Percentiles rank a stretch among this genome's conserved stretches.
Evolutionary conservation across 352 stramenopile species (phyloP).

Genomic region (Elongisporangium prolatum): DNA sequence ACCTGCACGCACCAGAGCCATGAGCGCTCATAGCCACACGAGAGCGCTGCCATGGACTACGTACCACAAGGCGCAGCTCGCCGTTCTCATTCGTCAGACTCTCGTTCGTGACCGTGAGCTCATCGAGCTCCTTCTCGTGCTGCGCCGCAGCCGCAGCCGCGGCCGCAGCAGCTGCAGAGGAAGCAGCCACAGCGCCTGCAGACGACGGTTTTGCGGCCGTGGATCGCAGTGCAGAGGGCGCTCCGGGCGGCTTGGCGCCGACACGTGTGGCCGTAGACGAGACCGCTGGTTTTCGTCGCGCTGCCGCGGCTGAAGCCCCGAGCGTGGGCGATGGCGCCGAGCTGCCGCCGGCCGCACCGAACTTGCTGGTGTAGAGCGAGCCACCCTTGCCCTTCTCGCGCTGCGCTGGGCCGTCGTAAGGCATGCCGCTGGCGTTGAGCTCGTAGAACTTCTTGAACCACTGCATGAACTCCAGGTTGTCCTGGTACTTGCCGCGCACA

Average conservation of each 20-base stretch:
- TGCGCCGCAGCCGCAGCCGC: constrained; percentile 30
- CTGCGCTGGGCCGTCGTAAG: constrained; percentile 93
- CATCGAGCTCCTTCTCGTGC: constrained; percentile 72
- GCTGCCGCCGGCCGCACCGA: constrained; percentile 23
- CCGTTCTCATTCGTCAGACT: constrained; percentile 73
- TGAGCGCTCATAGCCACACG: constrained; percentile 2
- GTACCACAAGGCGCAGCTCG: constrained; percentile 67
- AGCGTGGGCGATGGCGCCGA: constrained; percentile 24
- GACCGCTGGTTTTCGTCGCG: constrained; percentile 36
- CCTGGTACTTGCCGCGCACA: constrained; percentile 98
- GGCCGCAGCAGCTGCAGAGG: constrained; percentile 9
- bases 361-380: constrained; percentile 67
- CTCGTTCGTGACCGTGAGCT: constrained; percentile 62
- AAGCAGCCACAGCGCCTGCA: constrained; percentile 9
- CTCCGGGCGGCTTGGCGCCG: constrained; percentile 40
- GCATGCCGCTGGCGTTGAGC: constrained; percentile 66
- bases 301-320: constrained; percentile 13
- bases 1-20: constrained; percentile 32
- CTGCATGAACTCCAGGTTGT: constrained; percentile 99
- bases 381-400: constrained; percentile 94
- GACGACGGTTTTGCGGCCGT: constrained; percentile 25
- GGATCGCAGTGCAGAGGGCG: constrained; percentile 23
- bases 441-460: constrained; percentile 96
- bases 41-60: neutral
- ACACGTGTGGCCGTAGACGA: constrained; percentile 16